Base-by-base conservation (phyloP, 495 filamentous ascomycete genomes). In the Xylaria cubensis region DNA sequence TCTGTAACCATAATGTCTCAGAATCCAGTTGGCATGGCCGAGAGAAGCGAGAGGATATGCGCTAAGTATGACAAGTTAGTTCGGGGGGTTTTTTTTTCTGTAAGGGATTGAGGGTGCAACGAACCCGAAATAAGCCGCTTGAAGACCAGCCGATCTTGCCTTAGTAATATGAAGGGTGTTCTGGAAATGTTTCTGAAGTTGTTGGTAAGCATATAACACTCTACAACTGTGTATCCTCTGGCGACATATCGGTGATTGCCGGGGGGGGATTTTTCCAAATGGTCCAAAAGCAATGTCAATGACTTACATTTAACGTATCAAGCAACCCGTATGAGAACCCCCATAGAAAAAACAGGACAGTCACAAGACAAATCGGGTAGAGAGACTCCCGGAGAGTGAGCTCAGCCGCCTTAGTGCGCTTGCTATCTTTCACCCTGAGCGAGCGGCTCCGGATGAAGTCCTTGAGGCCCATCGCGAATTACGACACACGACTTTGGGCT, bases 331-430 rank as follows among this genome's bases (percentile, higher is more conserved):
- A 94, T 2, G 91, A 89, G 74, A 95, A 93, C 0, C 93, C 93
- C 93, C 92, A 95, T 8, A 96, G 84, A 80, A 97, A 95, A 81
- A 94, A 95, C 4, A 95, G 84, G 67, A 94, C 84, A 9, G 91
- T 94, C 61, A 92, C 90, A 48, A 92, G 82, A 64, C 64, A 78
- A 36, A 78, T 74, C 0, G 80, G 29, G 82, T 85, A 70, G 81
- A 90, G 74, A 69, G 87, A 89, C 76, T 90, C 85, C 26, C 88
- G 81, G 26, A 92, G 76, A 12, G 89, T 91, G 42, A 91, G 80
- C 48, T 88, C 86, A 19, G 86, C 87, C 0, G 88, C 88, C 4
- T 81, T 83, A 4, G 89, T 91, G 24, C 81, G 85, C 76, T 82
- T 80, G 65, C 84, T 80, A 74, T 90, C 82, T 9, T 67, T 74